These are phyloP conservation scores for Lizanozyma gosingica DNA, from an alignment of 1,139 yeast species.

Conservation along the genomic window DNA sequence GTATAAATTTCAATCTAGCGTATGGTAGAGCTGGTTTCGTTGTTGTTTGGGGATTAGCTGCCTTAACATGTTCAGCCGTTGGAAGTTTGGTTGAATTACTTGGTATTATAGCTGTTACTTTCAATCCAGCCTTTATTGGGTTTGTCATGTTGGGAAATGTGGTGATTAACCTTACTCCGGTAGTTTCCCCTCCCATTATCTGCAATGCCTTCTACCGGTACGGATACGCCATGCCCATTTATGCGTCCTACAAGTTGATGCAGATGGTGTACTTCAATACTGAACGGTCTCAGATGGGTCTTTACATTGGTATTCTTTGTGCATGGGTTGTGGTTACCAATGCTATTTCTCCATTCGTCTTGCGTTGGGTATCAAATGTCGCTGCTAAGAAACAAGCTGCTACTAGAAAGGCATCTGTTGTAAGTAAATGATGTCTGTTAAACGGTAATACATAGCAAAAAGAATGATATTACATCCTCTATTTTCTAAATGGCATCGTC, in stretches of 20 bases:
- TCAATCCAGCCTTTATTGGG: constrained; percentile 37
- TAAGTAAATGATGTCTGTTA: neutral
- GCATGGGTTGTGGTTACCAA: constrained; percentile 40
- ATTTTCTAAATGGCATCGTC: neutral
- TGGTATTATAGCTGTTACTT: constrained; percentile 27
- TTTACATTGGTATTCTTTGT: constrained; percentile 36
- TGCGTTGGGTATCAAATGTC: constrained; percentile 19
- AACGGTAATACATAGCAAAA: neutral
- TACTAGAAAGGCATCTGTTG: neutral
- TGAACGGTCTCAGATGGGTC: constrained; percentile 37
- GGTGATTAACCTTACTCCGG: constrained; percentile 37
- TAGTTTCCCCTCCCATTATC: constrained; percentile 37
- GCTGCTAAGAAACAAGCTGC: constrained; percentile 5
- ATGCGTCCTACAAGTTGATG: constrained; percentile 36
- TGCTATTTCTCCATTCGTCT: constrained; percentile 29
- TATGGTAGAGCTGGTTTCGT: constrained; percentile 42
- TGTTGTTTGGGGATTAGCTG: constrained; percentile 39
- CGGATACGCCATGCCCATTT: constrained; percentile 46
- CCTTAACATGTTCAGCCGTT: constrained; percentile 38
- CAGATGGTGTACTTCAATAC: constrained; percentile 38
- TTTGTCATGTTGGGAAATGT: constrained; percentile 38
- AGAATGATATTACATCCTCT: neutral
- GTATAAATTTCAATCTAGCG: constrained; percentile 19
- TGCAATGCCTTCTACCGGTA: constrained; percentile 39
- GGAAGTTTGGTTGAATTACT: constrained; percentile 43